Evolutionary conservation across 768 basidiomycete genomes (phyloP).

Genomic region (Lactarius quietus): DNA sequence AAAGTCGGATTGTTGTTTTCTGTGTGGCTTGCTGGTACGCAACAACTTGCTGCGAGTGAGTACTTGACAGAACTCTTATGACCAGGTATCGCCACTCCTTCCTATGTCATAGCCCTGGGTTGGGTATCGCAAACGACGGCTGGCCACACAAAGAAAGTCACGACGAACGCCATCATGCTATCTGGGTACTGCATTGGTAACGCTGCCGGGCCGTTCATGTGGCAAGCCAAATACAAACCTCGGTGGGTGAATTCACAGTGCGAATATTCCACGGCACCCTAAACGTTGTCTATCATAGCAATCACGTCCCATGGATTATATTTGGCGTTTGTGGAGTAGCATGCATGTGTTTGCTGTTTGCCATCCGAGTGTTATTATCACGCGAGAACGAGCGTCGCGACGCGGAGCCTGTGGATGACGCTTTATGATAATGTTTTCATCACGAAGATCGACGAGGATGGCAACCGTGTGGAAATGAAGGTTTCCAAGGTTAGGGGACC

Average conservation of each 20-base stretch:
- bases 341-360: conserved; percentile 43
- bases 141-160: conserved; percentile 70
- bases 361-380: conserved; percentile 51
- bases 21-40: conserved; percentile 50
- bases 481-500: conserved; percentile 57
- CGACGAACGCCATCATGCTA: conserved; percentile 69
- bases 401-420: conserved; percentile 46
- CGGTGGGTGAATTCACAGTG: conserved; percentile 42
- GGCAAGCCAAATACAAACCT: conserved; percentile 59
- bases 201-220: too few species aligned
- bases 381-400: conserved; percentile 66
- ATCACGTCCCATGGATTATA: too few species aligned
- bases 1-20: conserved; percentile 62
- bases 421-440: conserved; percentile 63
- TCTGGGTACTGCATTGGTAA: conserved; percentile 68
- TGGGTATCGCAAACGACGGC: conserved; percentile 66
- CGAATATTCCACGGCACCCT: too few species aligned
- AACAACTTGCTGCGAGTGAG: conserved; percentile 2
- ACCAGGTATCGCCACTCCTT: conserved; percentile 49
- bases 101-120: conserved; percentile 56
- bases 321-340: too few species aligned
- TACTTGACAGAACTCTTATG: not conserved
- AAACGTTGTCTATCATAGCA: too few species aligned
- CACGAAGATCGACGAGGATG: conserved; percentile 48
- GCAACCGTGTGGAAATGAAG: conserved; percentile 49